These are phyloP conservation scores for Dactylellina haptotyla DNA, from an alignment of 2,329 filamentous ascomycete genomes.

Conservation along the genomic window DNA sequence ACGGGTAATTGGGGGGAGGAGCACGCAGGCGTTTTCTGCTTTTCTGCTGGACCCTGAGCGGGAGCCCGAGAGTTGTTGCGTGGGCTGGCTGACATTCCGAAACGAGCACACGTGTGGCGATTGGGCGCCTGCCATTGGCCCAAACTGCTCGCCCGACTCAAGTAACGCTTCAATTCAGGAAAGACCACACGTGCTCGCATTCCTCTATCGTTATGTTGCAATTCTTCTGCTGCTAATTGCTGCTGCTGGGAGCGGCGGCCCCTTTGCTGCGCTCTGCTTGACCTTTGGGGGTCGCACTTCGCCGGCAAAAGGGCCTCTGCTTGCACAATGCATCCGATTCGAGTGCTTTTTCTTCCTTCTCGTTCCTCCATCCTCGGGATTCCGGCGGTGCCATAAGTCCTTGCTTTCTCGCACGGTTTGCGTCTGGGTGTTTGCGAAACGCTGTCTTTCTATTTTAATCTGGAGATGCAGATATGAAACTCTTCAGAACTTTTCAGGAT, in stretches of 20 bases:
- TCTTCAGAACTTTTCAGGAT: conserved; percentile 30
- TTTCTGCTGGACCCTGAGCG: conserved; percentile 31
- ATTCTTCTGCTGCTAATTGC: neutral
- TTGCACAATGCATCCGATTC: neutral
- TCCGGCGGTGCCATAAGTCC: neutral
- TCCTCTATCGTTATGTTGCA: conserved; percentile 39
- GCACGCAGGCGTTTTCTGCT: conserved; percentile 26
- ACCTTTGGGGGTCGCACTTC: conserved; percentile 44
- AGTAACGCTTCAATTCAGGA: conserved; percentile 47
- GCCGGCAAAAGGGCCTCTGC: conserved; percentile 26
- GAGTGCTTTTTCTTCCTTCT: conserved; percentile 1
- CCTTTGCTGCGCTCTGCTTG: too few relatives aligned
- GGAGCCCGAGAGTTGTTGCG: conserved; percentile 29
- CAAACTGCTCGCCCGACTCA: conserved; percentile 21
- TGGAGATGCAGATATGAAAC: conserved; percentile 15
- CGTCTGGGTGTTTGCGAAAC: neutral
- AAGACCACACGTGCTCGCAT: conserved; percentile 53
- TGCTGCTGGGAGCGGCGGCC: conserved; percentile 4
- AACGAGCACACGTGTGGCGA: conserved; percentile 49
- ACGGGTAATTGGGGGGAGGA: conserved; percentile 49
- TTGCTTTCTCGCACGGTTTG: conserved; percentile 10
- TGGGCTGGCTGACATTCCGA: conserved; percentile 34
- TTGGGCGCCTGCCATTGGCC: conserved; percentile 42
- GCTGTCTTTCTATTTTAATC: conserved; percentile 46
- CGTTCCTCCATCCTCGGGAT: conserved; percentile 14